Evolutionary conservation across 495 filamentous ascomycete genomes (phyloP), one percentile per base, ranked within the genome.

Genomic region (Penicillium lagena): DNA sequence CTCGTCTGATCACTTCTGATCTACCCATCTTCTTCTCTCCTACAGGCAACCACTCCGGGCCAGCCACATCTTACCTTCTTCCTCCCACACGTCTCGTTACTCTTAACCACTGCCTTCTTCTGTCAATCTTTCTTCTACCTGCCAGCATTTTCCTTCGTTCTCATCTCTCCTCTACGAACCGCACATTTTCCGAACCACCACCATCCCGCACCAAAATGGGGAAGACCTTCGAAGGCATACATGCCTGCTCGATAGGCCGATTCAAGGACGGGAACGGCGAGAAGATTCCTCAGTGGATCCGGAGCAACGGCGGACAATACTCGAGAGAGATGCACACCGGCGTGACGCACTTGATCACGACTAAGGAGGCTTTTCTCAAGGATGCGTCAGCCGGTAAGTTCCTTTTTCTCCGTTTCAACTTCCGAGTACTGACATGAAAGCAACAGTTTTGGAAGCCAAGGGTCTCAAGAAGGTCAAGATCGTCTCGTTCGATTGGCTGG

Each of bases 401-500:
- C 40, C 14, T 17, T 17, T 13, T 12, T 40, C 22, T 28, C 15
- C 45, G 30, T 27, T 29, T 15, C 31, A 37, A 41, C n/a, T 28
- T 44, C 17, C 34, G 30, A 30, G 7, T 29, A n/a, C 9, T 39
- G 17, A n/a, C 29, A 10, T 40, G 30, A 22, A 12, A 12, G 22
- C 32, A 36, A 27, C 31, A 80, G 78, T 80, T 9, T 45, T 60
- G 46, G 53, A 61, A 54, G 78, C 71, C 1, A 63, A 58, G 33
- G 44, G 40, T 1, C 48, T 69, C 1, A 51, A 49, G 7, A 59
- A 58, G 4, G 54, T 80, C 45, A 65, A 70, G 5, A 78, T 86
- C 27, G 79, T 87, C 12, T 65, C 62, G 8, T 77, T 67, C 27
- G 81, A 85, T 53, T 87, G 81, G 82, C 59, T 86, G 2, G 72